These are phyloP conservation scores for Solanum raphanifolium DNA, from an alignment of 257 asterid genomes.

Conservation along the genomic window DNA sequence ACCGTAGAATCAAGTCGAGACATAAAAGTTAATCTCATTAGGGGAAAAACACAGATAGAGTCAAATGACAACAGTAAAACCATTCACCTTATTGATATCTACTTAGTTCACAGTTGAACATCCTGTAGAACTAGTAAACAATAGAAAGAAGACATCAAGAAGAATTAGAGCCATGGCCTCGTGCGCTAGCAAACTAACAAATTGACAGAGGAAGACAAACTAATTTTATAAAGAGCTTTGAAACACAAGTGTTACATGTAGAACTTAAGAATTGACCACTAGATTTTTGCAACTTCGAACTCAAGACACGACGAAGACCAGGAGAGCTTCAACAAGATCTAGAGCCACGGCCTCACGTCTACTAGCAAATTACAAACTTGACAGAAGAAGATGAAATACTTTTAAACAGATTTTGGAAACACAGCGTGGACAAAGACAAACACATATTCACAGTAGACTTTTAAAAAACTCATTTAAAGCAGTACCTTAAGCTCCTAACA, in stretches of 20 bases:
- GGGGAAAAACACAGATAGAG: neutral
- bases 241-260: neutral
- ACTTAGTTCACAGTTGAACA: neutral
- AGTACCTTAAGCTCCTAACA: neutral
- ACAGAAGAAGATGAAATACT: neutral
- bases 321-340: neutral
- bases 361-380: neutral
- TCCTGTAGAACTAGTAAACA: neutral
- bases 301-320: neutral
- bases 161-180: neutral
- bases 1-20: neutral
- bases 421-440: neutral
- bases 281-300: neutral
- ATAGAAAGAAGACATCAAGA: neutral
- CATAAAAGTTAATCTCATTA: neutral
- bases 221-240: neutral
- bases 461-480: neutral
- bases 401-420: neutral
- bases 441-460: neutral
- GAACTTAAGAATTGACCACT: neutral
- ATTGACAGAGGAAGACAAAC: neutral
- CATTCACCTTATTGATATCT: neutral
- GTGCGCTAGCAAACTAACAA: neutral
- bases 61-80: neutral
- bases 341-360: neutral